Evolutionary conservation across 352 stramenopile genomes (phyloP), one percentile per base, ranked within the genome.

Genomic region (Phytophthora meadii): DNA sequence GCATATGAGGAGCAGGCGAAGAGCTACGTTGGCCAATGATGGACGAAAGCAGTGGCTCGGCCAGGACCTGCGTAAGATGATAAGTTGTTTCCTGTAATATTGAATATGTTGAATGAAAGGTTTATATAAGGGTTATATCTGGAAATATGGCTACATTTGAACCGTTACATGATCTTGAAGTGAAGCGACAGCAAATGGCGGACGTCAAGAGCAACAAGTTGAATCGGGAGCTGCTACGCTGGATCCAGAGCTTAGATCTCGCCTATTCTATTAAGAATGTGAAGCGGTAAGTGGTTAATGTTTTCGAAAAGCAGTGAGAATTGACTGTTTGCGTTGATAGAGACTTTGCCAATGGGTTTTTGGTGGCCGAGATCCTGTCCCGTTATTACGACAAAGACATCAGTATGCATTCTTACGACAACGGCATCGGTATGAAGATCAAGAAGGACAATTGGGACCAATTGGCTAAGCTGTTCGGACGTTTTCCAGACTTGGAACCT

Each of bases 261-360:
- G 89, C 92, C 24, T 98, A 97, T 64, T 96, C 88, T 10, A 93
- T 98, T 64, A 98, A 98, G 73, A 97, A 98, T 70, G 88, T 97
- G 61, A 97, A 97, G 76, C 73, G 90, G 78, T 92, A 67, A 32
- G 81, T 65, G 7, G 22, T n/a, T 28, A 41, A 0, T 10, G n/a
- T 10, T 51, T 15, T 7, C 0, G 10, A 8, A 11, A 19, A 6
- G 15, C 1, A n/a, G 11, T 51, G 37, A 39, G 15, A 1, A 10
- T 48, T 10, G 6, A 5, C 49, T 11, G 32, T 41, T 4, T 70
- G 61, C 22, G 30, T 2, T 17, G 14, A 22, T 72, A 90, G 82
- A 34, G 89, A 96, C 76, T 97, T 97, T 62, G 77, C 88, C 22
- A 97, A 97, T 50, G 92, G 91, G 30, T 98, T 97, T 65, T 76